Percentiles rank a stretch among this genome's conserved stretches.
phyloP scores from a whole-genome alignment of 495 filamentous ascomycete genomes.

The Penicillium simplicissimum region DNA sequence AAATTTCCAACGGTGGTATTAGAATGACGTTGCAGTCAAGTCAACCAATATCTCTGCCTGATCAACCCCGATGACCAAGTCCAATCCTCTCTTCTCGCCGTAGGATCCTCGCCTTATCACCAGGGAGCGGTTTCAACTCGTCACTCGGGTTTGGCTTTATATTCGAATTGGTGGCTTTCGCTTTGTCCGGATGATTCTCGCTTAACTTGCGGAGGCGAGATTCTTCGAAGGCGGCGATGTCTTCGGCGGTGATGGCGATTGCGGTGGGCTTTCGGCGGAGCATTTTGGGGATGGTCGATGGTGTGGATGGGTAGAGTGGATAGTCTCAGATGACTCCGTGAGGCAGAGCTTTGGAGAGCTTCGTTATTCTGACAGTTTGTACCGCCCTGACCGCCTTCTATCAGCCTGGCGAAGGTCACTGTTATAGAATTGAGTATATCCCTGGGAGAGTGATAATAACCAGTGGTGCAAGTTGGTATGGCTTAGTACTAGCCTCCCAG shows the following conservation, averaged over 20 bases:
- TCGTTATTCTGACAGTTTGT: too few relatives aligned
- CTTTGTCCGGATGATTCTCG: constrained; percentile 28
- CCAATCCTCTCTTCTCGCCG: constrained; percentile 54
- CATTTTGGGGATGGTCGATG: constrained; percentile 46
- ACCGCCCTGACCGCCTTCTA: too few relatives aligned
- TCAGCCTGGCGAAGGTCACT: too few relatives aligned
- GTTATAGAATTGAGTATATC: too few relatives aligned
- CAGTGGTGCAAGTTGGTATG: too few relatives aligned
- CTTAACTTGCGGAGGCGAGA: constrained; percentile 36
- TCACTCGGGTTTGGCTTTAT: constrained; percentile 55
- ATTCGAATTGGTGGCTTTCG: constrained; percentile 20
- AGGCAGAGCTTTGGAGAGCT: too few relatives aligned
- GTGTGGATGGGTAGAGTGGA: not conserved
- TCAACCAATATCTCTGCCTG: not conserved
- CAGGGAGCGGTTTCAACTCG: constrained; percentile 57
- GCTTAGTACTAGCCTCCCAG: too few relatives aligned
- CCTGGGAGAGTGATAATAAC: too few relatives aligned
- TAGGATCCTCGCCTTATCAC: constrained; percentile 52
- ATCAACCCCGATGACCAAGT: constrained; percentile 36
- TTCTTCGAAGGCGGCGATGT: constrained; percentile 76
- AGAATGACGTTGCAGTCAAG: not conserved
- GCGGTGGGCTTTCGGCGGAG: constrained; percentile 79
- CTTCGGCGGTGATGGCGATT: constrained; percentile 75
- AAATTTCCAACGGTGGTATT: constrained; percentile 7
- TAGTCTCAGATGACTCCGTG: too few relatives aligned